These are phyloP conservation scores for Leishmania martiniquensis DNA, from an alignment of 208 protist genomes.

Conservation along the genomic window DNA sequence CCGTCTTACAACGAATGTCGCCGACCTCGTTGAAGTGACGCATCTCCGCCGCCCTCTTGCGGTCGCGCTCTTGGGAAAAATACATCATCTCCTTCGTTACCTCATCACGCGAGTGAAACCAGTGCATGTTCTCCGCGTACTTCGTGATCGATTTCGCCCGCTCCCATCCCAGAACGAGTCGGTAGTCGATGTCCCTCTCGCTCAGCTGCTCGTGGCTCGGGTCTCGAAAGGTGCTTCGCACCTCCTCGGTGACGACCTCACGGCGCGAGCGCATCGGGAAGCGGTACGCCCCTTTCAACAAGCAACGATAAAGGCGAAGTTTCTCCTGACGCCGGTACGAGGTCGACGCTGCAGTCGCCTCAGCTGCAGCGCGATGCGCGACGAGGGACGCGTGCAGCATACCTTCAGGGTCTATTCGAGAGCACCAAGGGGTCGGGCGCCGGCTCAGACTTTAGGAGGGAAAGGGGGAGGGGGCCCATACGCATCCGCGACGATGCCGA, in stretches of 20 bases:
- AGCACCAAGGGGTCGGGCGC: not conserved
- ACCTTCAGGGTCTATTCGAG: not conserved
- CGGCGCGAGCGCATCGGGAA: constrained; percentile 85
- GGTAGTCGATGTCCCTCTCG: constrained; percentile 73
- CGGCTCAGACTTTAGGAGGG: not conserved
- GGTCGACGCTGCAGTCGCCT: constrained; percentile 12
- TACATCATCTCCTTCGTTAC: constrained; percentile 87
- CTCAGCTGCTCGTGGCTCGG: constrained; percentile 58
- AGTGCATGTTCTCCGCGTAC: constrained; percentile 93
- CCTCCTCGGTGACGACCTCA: constrained; percentile 83
- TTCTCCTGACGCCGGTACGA: constrained; percentile 73
- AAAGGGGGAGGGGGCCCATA: not conserved
- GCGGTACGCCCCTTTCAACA: constrained; percentile 70
- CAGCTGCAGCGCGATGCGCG: not conserved
- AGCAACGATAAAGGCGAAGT: constrained; percentile 66
- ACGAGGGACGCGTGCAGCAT: constrained; percentile 17
- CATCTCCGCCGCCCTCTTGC: constrained; percentile 53
- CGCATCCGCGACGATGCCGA: not conserved
- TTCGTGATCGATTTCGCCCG: constrained; percentile 64
- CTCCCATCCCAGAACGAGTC: constrained; percentile 83
- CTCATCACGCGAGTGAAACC: constrained; percentile 90
- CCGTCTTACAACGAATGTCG: constrained; percentile 50
- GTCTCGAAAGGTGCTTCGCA: constrained; percentile 74
- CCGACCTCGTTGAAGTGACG: constrained; percentile 61
- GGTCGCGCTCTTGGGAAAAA: constrained; percentile 73